These are phyloP conservation scores for Phytopythium cucurbitacearum DNA, from an alignment of 352 stramenopile genomes.

Conservation along the genomic window DNA sequence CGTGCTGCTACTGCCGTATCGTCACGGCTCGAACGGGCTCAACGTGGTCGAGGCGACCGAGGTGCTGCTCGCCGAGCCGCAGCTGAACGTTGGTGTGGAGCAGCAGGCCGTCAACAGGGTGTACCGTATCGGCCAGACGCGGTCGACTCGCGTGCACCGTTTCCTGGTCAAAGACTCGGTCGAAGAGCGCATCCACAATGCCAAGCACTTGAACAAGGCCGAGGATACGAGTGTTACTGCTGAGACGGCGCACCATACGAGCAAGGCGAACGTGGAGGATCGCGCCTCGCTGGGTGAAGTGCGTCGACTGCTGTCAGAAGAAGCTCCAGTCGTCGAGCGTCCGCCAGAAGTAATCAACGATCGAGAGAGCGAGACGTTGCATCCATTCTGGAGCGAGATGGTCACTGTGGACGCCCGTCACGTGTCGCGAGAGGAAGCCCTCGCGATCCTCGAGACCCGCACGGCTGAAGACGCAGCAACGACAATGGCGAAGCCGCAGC, in stretches of 20 bases:
- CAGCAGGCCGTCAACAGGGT: constrained; percentile 87
- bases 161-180: constrained; percentile 88
- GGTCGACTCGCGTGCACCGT: constrained; percentile 78
- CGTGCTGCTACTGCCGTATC: constrained; percentile 76
- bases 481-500: too few relatives aligned
- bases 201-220: constrained; percentile 5
- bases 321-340: too few relatives aligned
- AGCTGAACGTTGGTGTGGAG: constrained; percentile 85
- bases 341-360: too few relatives aligned
- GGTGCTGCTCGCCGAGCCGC: constrained; percentile 87
- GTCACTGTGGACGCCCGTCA: too few relatives aligned
- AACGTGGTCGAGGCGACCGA: constrained; percentile 90
- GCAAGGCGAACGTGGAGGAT: not conserved
- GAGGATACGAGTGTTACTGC: not conserved
- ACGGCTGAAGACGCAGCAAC: too few relatives aligned
- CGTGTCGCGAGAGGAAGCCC: too few relatives aligned
- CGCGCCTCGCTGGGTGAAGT: constrained; percentile 1
- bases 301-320: not conserved
- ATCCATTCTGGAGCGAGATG: too few relatives aligned
- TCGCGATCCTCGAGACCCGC: too few relatives aligned
- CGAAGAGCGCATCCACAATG: constrained; percentile 82
- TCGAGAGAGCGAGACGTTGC: too few relatives aligned
- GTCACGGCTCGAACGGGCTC: constrained; percentile 86
- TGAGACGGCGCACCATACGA: not conserved
- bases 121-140: constrained; percentile 88